phyloP scores from a whole-genome alignment of 1,284 basidiomycete genomes.

The Ceratobasidium sp. region DNA sequence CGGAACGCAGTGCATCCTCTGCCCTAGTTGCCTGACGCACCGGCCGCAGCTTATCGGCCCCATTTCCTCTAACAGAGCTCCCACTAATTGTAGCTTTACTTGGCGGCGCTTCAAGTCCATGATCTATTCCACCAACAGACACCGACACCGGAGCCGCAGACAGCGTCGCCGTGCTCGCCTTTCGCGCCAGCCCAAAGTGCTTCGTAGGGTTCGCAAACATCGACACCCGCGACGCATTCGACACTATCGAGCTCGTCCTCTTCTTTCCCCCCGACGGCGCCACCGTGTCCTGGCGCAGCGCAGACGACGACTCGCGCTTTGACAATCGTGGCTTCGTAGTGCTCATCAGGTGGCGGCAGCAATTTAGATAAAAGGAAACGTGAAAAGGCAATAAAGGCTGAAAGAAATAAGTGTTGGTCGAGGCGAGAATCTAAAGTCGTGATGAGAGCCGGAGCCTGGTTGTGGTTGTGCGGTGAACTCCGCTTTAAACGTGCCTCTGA shows the following conservation, averaged over 20 bases:
- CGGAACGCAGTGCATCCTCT: constrained; percentile 32
- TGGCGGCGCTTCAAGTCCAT: constrained; percentile 1
- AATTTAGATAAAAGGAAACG: constrained; percentile 11
- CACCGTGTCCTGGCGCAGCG: constrained; percentile 27
- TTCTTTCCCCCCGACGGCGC: constrained; percentile 18
- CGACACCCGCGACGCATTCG: constrained; percentile 24
- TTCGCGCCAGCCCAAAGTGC: constrained; percentile 39
- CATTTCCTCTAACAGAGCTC: background rate
- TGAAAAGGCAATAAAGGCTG: background rate
- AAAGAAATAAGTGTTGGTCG: constrained; percentile 12
- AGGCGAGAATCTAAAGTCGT: constrained; percentile 20
- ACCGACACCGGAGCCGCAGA: constrained; percentile 35
- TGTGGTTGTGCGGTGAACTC: constrained; percentile 24
- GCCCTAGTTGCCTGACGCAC: constrained; percentile 41
- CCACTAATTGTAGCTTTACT: background rate
- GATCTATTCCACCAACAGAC: constrained; percentile 16
- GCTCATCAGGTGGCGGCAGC: constrained; percentile 38
- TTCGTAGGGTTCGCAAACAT: constrained; percentile 39
- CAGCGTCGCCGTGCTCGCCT: constrained; percentile 41
- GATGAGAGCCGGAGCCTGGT: background rate
- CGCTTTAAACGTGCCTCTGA: constrained; percentile 43
- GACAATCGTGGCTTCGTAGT: constrained; percentile 26
- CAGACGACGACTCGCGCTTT: constrained; percentile 36
- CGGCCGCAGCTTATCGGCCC: constrained; percentile 13
- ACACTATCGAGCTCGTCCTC: constrained; percentile 29